phyloP scores from a whole-genome alignment of 495 filamentous ascomycete genomes.

The Penicillium longicatenatum region DNA sequence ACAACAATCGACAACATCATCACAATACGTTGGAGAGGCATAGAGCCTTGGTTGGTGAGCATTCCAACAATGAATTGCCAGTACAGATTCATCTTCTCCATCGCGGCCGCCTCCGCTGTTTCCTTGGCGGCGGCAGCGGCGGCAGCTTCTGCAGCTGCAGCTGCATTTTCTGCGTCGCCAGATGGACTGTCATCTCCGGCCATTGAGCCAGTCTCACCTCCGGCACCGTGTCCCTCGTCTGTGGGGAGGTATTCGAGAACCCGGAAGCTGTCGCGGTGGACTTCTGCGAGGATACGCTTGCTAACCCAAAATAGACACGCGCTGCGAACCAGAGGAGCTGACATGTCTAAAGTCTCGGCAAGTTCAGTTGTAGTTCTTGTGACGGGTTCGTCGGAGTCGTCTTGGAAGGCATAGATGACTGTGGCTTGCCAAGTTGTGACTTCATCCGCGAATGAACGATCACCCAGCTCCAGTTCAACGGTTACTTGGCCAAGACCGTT shows the following conservation, averaged over 20 bases:
- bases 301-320: slow-evolving; percentile 85
- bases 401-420: slow-evolving; percentile 84
- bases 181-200: slow-evolving; percentile 39
- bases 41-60: slow-evolving; percentile 86
- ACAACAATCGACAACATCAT: slow-evolving; percentile 95
- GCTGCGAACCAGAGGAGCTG: slow-evolving; percentile 69
- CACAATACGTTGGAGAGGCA: slow-evolving; percentile 76
- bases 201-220: slow-evolving; percentile 7
- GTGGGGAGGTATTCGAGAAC: slow-evolving; percentile 65
- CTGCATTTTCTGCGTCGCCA: slow-evolving; percentile 37
- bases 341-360: slow-evolving; percentile 69
- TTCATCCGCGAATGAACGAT: slow-evolving; percentile 72
- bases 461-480: slow-evolving; percentile 79
- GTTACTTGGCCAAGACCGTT: slow-evolving; percentile 77
- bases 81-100: slow-evolving; percentile 82
- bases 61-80: slow-evolving; percentile 91
- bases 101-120: slow-evolving; percentile 52
- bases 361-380: slow-evolving; percentile 63
- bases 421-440: slow-evolving; percentile 88
- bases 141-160: slow-evolving; percentile 53
- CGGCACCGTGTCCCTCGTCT: slow-evolving; percentile 39
- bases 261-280: slow-evolving; percentile 52
- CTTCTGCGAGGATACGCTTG: slow-evolving; percentile 72
- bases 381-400: slow-evolving; percentile 35
- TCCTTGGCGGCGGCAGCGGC: slow-evolving; percentile 49